Percentiles rank a stretch among this genome's conserved stretches.
phyloP scores from a whole-genome alignment of 164 flowering plant genomes.

The Brasenia schreberi region DNA sequence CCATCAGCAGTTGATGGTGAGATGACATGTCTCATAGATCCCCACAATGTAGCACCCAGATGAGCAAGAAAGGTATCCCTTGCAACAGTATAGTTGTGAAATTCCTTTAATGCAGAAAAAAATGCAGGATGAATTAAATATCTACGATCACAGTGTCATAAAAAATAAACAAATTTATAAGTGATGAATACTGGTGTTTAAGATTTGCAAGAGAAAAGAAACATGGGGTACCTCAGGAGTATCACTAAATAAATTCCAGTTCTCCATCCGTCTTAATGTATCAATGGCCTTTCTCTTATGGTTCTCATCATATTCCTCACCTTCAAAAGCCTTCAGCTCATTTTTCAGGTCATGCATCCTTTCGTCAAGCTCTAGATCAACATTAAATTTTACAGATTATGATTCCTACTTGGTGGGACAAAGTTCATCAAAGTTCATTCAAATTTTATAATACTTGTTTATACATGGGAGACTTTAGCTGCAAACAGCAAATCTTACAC shows the following conservation, averaged over 20 bases:
- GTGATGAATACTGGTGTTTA: background rate
- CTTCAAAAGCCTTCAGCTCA: slow-evolving; percentile 79
- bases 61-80: slow-evolving; percentile 94
- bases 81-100: slow-evolving; percentile 87
- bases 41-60: slow-evolving; percentile 88
- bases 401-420: background rate
- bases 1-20: slow-evolving; percentile 91
- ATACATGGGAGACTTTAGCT: too few relatives aligned
- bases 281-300: slow-evolving; percentile 74
- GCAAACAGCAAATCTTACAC: too few relatives aligned
- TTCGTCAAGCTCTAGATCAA: slow-evolving; percentile 78
- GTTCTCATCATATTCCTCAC: slow-evolving; percentile 69
- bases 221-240: slow-evolving; percentile 39
- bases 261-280: slow-evolving; percentile 82
- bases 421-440: background rate
- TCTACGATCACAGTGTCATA: background rate
- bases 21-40: slow-evolving; percentile 82
- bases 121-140: background rate
- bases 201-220: too few relatives aligned
- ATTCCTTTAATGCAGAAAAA: slow-evolving; percentile 34
- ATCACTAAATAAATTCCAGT: slow-evolving; percentile 83
- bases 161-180: too few relatives aligned
- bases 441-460: too few relatives aligned
- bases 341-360: slow-evolving; percentile 82
- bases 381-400: background rate